Evolutionary conservation across 23 red algal species (phyloP).

Genomic region (Chondrus crispus): DNA sequence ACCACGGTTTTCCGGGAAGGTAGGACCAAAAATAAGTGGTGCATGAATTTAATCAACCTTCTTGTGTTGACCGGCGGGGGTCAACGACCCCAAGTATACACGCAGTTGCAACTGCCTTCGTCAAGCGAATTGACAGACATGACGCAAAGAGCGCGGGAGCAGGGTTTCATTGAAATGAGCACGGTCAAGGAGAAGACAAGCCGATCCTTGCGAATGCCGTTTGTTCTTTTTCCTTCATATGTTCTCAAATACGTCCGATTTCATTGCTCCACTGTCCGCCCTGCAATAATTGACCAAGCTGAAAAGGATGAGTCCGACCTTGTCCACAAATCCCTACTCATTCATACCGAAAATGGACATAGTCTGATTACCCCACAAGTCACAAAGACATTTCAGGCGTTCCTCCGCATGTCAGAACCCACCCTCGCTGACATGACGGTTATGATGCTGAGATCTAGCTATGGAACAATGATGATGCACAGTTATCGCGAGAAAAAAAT

Average conservation of each 20-base stretch:
- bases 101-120: not conserved
- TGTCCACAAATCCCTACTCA: not conserved
- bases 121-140: not conserved
- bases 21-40: too few species aligned
- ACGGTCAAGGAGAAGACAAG: slow-evolving; percentile 7
- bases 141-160: too few species aligned
- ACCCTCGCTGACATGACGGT: not conserved
- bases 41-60: not conserved
- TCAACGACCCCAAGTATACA: slow-evolving; percentile 12
- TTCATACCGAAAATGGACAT: not conserved
- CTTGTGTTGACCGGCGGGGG: slow-evolving; percentile 9
- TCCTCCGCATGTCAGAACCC: not conserved
- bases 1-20: too few species aligned
- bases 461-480: slow-evolving; percentile 14
- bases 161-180: not conserved
- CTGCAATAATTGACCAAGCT: not conserved
- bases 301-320: not conserved
- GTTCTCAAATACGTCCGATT: not conserved
- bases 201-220: not conserved
- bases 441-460: slow-evolving; percentile 19
- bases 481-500: not conserved
- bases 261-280: not conserved
- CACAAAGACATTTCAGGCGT: not conserved
- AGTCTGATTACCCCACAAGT: not conserved
- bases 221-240: not conserved